These are phyloP conservation scores for Tilletia setariae DNA, from an alignment of 1,284 basidiomycete genomes.

Conservation along the genomic window DNA sequence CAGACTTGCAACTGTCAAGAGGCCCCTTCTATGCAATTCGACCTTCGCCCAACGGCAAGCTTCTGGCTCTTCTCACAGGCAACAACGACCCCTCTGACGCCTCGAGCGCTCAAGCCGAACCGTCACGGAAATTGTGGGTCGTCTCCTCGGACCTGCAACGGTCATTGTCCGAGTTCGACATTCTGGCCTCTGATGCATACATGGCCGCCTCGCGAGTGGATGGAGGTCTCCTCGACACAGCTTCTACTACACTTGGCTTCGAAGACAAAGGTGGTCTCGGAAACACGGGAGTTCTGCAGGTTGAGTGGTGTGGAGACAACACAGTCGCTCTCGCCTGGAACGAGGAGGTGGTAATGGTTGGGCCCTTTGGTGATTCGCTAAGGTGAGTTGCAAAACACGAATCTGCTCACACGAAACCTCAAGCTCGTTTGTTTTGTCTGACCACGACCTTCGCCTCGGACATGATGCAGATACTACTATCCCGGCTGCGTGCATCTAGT, in stretches of 20 bases:
- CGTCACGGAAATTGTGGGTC: slow-evolving; percentile 70
- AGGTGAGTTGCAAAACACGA: slow-evolving; percentile 58
- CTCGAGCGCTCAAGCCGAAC: not conserved
- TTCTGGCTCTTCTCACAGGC: slow-evolving; percentile 77
- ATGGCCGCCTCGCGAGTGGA: slow-evolving; percentile 27
- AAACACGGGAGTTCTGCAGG: slow-evolving; percentile 30
- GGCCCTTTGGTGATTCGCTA: slow-evolving; percentile 83
- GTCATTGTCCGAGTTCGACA: slow-evolving; percentile 75
- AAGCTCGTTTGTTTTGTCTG: not conserved
- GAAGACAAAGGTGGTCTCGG: slow-evolving; percentile 24
- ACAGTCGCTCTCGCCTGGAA: slow-evolving; percentile 84
- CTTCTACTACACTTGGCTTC: slow-evolving; percentile 10
- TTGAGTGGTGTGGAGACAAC: slow-evolving; percentile 96
- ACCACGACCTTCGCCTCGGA: not conserved
- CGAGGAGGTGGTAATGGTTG: slow-evolving; percentile 75
- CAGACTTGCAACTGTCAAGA: slow-evolving; percentile 65
- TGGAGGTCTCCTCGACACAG: slow-evolving; percentile 19
- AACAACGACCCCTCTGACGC: slow-evolving; percentile 51
- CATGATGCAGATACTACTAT: slow-evolving; percentile 68
- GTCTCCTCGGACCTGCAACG: slow-evolving; percentile 88
- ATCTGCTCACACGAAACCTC: too few species aligned
- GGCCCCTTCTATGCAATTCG: slow-evolving; percentile 84
- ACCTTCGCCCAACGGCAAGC: slow-evolving; percentile 88
- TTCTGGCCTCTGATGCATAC: slow-evolving; percentile 35
- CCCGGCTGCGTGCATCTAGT: slow-evolving; percentile 71